Evolutionary conservation across 345 rosid genomes (phyloP), one percentile per base, ranked within the genome.

Genomic region (Rhizophora mangle): DNA sequence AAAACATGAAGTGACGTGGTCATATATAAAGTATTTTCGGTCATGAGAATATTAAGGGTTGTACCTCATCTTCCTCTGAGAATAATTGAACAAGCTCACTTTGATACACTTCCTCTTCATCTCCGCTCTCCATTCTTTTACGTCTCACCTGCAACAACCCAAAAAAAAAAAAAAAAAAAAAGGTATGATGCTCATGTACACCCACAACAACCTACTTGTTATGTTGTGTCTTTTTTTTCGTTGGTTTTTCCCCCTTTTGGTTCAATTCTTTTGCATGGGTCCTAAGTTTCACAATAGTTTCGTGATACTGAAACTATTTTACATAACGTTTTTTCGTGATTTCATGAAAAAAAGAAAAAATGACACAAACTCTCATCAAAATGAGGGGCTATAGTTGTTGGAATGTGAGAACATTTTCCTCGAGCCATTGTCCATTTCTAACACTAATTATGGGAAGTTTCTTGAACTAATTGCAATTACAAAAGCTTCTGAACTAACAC

Each of bases 31-130:
- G 22, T 46, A 32, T 39, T 39, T 39, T 39, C 47, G 13, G 47
- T 39, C 47, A 39, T 3, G 39, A 59, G 18, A 62, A 62, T 32
- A 69, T 19, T 10, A 11, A 7, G 26, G 20, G 29, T 24, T 1
- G 24, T 82, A 93, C 99, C 96, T 90, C 98, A 68, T 95, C 97
- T 83, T 92, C 99, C 77, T 88, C 98, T 0, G 97, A 87, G 71
- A 95, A 95, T 64, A 92, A 68, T 72, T 95, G 97, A 56, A 82
- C 82, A 56, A 92, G 98, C 66, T 95, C 98, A 55, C 93, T 94
- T 79, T 89, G 85, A 34, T 89, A 88, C 19, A 88, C 85, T 59
- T 72, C 83, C 11, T 79, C 87, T 65, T 72, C 72, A n/a, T 74
- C 78, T 6, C 86, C 88, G 69, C 74, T 86, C 49, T 79, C 92